These are phyloP conservation scores for Dispira simplex DNA, from an alignment of 192 early-diverging fungal genomes.

Conservation along the genomic window DNA sequence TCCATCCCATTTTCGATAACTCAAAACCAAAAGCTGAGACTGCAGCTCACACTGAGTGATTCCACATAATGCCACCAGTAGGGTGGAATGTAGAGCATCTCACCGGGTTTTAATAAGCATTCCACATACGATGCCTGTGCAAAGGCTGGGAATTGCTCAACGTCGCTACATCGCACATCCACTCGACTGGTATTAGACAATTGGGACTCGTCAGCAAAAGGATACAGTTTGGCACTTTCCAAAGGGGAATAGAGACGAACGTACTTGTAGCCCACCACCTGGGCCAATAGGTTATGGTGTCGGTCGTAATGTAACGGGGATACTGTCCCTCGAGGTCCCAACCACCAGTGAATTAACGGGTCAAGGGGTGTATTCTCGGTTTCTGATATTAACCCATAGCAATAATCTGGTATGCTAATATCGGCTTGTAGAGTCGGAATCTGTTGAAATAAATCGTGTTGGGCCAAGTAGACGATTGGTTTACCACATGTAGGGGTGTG, in stretches of 20 bases:
- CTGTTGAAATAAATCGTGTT: constrained; percentile 72
- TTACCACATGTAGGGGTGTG: background rate
- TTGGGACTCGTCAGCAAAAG: constrained; percentile 22
- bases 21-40: constrained; percentile 85
- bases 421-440: constrained; percentile 49
- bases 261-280: constrained; percentile 73
- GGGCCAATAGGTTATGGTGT: constrained; percentile 67
- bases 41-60: constrained; percentile 57
- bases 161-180: constrained; percentile 48
- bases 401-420: constrained; percentile 67
- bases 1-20: no score
- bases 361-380: constrained; percentile 21
- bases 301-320: constrained; percentile 77
- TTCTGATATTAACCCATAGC: constrained; percentile 24
- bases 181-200: constrained; percentile 67
- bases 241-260: constrained; percentile 50
- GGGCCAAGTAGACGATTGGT: constrained; percentile 58
- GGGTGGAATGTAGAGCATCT: constrained; percentile 78
- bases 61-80: constrained; percentile 86
- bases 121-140: constrained; percentile 42
- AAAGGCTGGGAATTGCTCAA: constrained; percentile 35
- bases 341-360: constrained; percentile 45
- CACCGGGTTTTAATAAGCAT: constrained; percentile 53
- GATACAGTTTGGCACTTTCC: constrained; percentile 45
- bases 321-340: constrained; percentile 66